Base-by-base conservation (phyloP, 495 filamentous ascomycete genomes). In the Penicillium malachiteum region DNA sequence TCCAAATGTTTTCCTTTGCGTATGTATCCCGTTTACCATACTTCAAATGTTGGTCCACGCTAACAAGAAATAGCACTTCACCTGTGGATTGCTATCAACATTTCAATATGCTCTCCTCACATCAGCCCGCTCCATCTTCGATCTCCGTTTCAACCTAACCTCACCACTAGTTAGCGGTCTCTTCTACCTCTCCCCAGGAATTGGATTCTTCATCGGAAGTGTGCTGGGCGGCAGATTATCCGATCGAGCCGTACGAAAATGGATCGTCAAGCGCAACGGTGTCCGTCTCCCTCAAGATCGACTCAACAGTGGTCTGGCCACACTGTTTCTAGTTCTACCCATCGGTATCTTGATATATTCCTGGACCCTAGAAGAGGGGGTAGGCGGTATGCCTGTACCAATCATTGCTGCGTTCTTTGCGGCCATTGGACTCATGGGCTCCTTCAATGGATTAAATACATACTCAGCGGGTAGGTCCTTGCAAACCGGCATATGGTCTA, bases 181-280 rank as follows among this genome's bases (percentile, higher is more conserved):
- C 12, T 90, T 92, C 74, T 92, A 89, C 63, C 83, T 92, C 26
- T 84, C 88, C 1, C 88, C 88, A 0, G 87, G 87, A 14, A 77
- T 77, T 39, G 88, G 87, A 7, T 90, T 89, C 60, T 75, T 91
- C 0, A 42, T 84, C 8, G 88, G 88, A 7, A 88, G 84, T 35
- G 82, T 90, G 62, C 62, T 85, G 33, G 88, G 88, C 18, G 88
- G 88, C 12, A 79, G 81, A 9, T 84, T 84, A 60, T 86, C 88
- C 3, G 88, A 91, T 70, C 75, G 75, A 48, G 73, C 82, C 6
- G 86, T 90, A 17, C 81, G 81, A 56, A 75, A 72, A 30, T 90
- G 81, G 69, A 87, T 88, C 55, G 51, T 54, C 2, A 80, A 79
- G 45, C 78, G 82, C 8, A 64, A 70, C 45, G 86, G 87, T 7